Evolutionary conservation across 2,329 filamentous ascomycete genomes (phyloP), one percentile per base, ranked within the genome.

Genomic region (Macroventuria anomochaeta): DNA sequence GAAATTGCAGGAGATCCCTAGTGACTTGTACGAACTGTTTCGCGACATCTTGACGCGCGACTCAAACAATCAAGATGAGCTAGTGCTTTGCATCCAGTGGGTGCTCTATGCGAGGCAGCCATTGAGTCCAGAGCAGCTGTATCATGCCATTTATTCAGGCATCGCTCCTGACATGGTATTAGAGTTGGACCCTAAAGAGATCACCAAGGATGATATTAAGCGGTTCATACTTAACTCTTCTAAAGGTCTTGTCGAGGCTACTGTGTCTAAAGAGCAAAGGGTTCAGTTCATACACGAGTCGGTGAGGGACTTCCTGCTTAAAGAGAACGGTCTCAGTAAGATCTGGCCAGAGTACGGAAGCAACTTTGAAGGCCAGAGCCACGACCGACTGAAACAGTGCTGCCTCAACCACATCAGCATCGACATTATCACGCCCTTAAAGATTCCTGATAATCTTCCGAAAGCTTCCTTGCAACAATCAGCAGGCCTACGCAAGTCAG

Each of bases 1-100:
- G 48, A 68, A 64, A 50, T 65, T 82, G 1, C 18, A 63, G 7
- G 72, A 79, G 23, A 72, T 51, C 2, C 48, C 48, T 2, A 12
- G 34, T n/a, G 31, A 32, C 11, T 15, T 53, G 7, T 4, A 74
- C 29, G 70, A 80, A 0, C 60, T 87, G 0, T 86, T 88, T 53
- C 72, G 70, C 2, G 69, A 82, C 13, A 61, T 64, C 5, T 36
- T 67, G 7, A 76, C 52, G 0, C 74, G 81, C 13, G 83, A 87
- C 20, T 26, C 52, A 3, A 28, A 46, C 11, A 52, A 59, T 15
- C 56, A 38, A 33, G 46, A 59, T 7, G 38, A 37, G 8, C 44
- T 61, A 2, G 20, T 62, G 0, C 11, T 64, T 4, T 65, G 59
- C 26, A 57, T 67, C 5, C 62, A 63, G 17, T 62, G 55, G 59